Percentiles rank a stretch among this genome's conserved stretches.
Conservation (phyloP, 163 green algal genomes). For the Scenedesmus sp. region DNA sequence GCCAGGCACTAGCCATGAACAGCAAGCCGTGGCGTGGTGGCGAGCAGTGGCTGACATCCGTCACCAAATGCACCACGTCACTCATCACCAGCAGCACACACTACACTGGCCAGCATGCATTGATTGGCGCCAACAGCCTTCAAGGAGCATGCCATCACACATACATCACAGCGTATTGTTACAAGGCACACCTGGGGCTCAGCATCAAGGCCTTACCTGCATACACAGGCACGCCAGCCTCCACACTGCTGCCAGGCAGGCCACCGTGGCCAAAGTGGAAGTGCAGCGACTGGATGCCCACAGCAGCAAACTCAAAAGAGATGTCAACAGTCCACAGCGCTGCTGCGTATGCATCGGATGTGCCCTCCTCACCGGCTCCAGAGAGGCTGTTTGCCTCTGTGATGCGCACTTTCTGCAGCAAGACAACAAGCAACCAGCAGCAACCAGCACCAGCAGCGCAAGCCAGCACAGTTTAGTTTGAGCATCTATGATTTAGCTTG, state of each 20-base stretch:
- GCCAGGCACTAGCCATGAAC: background rate
- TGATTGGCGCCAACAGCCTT: no score
- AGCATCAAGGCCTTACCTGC: background rate
- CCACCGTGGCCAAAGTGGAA: conserved; percentile 37
- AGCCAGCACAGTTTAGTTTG: no score
- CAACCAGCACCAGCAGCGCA: no score
- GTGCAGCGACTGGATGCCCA: background rate
- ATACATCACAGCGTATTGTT: background rate
- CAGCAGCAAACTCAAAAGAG: conserved; percentile 47
- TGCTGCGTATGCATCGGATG: conserved; percentile 36
- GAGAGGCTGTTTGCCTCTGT: conserved; percentile 46
- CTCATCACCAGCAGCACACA: background rate
- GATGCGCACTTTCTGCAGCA: conserved; percentile 3
- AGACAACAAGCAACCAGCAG: no score
- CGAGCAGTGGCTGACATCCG: no score
- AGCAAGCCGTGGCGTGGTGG: background rate
- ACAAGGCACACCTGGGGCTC: background rate
- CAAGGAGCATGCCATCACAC: background rate
- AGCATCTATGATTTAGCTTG: no score
- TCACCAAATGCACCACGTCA: background rate
- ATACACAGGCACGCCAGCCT: conserved; percentile 24
- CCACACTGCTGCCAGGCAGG: background rate
- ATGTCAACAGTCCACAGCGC: conserved; percentile 46
- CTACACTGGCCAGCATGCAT: background rate
- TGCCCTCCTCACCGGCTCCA: conserved; percentile 21